Evolutionary conservation across 768 basidiomycete genomes (phyloP).

Genomic region (Pleurotus giganteus): DNA sequence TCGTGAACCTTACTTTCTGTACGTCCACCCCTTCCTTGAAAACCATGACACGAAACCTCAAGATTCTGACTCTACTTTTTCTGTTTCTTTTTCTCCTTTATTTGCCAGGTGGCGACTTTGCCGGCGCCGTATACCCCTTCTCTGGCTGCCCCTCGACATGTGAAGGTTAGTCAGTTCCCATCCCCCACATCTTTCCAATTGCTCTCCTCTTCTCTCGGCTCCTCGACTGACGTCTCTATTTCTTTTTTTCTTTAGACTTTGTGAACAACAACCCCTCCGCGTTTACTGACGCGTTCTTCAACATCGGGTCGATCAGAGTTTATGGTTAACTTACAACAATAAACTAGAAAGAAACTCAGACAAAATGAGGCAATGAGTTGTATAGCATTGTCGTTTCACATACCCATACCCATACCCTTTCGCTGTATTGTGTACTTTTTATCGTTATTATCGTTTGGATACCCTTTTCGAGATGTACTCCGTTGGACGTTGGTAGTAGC

Average conservation of each 20-base stretch:
- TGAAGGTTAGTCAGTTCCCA: conserved; percentile 49
- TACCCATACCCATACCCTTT: no score
- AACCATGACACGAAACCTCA: neutral
- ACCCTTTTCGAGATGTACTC: no score
- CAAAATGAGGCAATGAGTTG: no score
- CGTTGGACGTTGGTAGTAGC: no score
- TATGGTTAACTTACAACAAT: conserved; percentile 27
- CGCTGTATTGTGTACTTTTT: no score
- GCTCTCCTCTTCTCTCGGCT: conserved; percentile 10
- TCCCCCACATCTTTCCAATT: no score
- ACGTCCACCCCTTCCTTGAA: conserved; percentile 15
- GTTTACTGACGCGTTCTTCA: conserved; percentile 70
- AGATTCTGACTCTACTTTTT: neutral
- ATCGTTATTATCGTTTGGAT: no score
- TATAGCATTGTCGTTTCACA: no score
- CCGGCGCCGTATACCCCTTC: conserved; percentile 41
- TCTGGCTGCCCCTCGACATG: conserved; percentile 57
- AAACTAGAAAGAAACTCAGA: no score
- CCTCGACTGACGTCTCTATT: neutral
- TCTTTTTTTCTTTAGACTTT: conserved; percentile 37
- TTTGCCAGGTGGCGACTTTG: conserved; percentile 54
- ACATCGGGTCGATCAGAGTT: conserved; percentile 56
- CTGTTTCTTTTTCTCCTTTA: conserved; percentile 16
- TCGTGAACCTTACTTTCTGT: conserved; percentile 49
- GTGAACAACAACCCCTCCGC: conserved; percentile 67